Percentiles rank a stretch among this genome's conserved stretches.
These are phyloP conservation scores for Leccinum olivaceopallidum DNA, from an alignment of 768 basidiomycete genomes.

Conservation along the genomic window DNA sequence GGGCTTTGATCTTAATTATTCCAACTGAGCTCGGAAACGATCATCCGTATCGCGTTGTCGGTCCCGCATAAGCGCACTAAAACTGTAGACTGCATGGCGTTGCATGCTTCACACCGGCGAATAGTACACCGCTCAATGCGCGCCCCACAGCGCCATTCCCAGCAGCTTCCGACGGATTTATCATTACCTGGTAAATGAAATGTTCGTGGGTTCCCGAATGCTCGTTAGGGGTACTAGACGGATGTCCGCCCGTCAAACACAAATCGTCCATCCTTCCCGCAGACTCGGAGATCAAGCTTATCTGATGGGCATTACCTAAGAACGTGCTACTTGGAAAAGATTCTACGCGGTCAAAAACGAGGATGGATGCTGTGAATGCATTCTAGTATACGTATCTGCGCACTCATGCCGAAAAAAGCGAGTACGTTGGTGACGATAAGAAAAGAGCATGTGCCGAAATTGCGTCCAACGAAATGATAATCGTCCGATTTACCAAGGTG, in stretches of 20 bases:
- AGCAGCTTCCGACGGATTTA: constrained; percentile 1
- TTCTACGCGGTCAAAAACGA: background rate
- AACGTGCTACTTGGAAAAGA: background rate
- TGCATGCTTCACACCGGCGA: background rate
- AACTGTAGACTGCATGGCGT: too few species aligned
- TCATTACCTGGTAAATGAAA: constrained; percentile 4
- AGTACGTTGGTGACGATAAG: constrained; percentile 13
- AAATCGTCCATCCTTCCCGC: background rate
- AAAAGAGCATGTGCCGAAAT: constrained; percentile 1
- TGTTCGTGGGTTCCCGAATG: constrained; percentile 4
- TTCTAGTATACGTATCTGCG: constrained; percentile 9
- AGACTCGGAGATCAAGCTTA: background rate
- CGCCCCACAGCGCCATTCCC: constrained; percentile 1
- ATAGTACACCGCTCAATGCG: constrained; percentile 9
- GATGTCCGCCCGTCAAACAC: background rate
- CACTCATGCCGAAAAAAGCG: constrained; percentile 1
- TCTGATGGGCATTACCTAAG: constrained; percentile 2
- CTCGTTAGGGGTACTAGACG: constrained; percentile 1
- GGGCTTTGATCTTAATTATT: background rate
- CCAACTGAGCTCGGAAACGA: background rate
- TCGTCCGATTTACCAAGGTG: constrained; percentile 30
- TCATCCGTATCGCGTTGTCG: constrained; percentile 2
- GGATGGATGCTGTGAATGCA: constrained; percentile 4
- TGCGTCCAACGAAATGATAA: constrained; percentile 1
- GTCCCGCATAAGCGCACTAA: background rate